A percentile compares a stretch with the other conserved stretches of the same genome.
Conservation (phyloP, 345 rosid species). For the Ceriops zippeliana region DNA sequence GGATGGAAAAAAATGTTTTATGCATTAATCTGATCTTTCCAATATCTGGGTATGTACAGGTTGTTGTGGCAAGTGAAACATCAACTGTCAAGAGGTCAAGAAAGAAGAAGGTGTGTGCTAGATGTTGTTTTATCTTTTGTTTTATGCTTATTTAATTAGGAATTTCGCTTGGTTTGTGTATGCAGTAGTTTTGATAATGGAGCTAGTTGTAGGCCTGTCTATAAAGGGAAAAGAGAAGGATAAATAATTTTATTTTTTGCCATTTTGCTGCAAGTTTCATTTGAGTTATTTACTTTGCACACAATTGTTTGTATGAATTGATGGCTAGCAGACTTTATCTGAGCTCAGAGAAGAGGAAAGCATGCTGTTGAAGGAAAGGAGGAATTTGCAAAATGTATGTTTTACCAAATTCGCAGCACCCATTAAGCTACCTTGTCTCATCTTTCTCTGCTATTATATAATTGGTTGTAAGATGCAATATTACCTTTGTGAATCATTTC, state of each 20-base stretch:
- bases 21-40: not conserved
- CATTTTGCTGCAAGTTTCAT: not conserved
- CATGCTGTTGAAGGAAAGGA: conserved; percentile 56
- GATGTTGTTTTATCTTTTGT: not conserved
- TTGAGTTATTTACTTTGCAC: not conserved
- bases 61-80: conserved; percentile 31
- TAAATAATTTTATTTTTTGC: not conserved
- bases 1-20: not conserved
- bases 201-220: too few species aligned
- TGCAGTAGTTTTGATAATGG: too few species aligned
- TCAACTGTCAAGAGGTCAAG: conserved; percentile 53
- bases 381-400: conserved; percentile 46
- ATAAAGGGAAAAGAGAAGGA: too few species aligned
- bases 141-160: not conserved
- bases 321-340: conserved; percentile 52
- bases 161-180: not conserved
- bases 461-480: not conserved
- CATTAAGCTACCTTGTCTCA: not conserved
- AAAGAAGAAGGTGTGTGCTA: conserved; percentile 54
- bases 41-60: conserved; percentile 14
- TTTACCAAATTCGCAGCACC: not conserved
- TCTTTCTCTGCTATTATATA: not conserved
- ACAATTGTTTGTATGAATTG: conserved; percentile 7
- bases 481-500: conserved; percentile 1
- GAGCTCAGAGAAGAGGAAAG: conserved; percentile 70